Percentiles rank a stretch among this genome's conserved stretches.
phyloP scores from a whole-genome alignment of 164 flowering plant genomes.

The Cinnamomum chago region DNA sequence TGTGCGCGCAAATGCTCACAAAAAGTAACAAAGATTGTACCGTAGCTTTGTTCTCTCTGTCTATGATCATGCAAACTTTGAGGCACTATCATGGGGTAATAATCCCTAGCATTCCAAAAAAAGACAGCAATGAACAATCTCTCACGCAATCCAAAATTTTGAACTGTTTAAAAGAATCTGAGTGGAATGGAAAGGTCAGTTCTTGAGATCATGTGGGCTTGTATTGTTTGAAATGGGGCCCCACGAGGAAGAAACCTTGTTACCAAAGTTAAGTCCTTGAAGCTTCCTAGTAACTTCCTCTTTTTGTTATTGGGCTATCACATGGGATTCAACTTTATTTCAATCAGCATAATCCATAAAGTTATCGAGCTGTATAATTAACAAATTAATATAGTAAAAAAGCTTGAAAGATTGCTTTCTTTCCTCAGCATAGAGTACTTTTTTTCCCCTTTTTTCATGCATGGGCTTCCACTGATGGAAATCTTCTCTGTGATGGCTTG shows the following conservation, averaged over 20 bases:
- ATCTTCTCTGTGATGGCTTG: constrained; percentile 42
- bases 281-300: constrained; percentile 33
- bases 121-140: background rate
- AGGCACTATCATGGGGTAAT: constrained; percentile 32
- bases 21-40: constrained; percentile 8
- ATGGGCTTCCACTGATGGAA: constrained; percentile 59
- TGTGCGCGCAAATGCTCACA: constrained; percentile 18
- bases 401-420: constrained; percentile 24
- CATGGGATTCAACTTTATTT: constrained; percentile 53
- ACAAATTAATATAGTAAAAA: constrained; percentile 25
- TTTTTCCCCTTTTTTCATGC: constrained; percentile 33
- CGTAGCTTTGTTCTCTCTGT: constrained; percentile 27
- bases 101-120: background rate
- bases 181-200: constrained; percentile 31
- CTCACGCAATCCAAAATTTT: constrained; percentile 3
- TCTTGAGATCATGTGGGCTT: constrained; percentile 58
- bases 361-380: constrained; percentile 14
- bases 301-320: constrained; percentile 39
- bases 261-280: constrained; percentile 36
- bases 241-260: constrained; percentile 26
- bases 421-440: constrained; percentile 35
- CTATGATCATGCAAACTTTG: constrained; percentile 16
- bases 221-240: constrained; percentile 19
- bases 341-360: constrained; percentile 24
- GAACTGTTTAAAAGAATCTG: constrained; percentile 4